A percentile compares a stretch with the other conserved stretches of the same genome.
These are phyloP conservation scores for Trichoderma koningiopsis DNA, from an alignment of 2,329 filamentous ascomycete genomes.

Conservation along the genomic window DNA sequence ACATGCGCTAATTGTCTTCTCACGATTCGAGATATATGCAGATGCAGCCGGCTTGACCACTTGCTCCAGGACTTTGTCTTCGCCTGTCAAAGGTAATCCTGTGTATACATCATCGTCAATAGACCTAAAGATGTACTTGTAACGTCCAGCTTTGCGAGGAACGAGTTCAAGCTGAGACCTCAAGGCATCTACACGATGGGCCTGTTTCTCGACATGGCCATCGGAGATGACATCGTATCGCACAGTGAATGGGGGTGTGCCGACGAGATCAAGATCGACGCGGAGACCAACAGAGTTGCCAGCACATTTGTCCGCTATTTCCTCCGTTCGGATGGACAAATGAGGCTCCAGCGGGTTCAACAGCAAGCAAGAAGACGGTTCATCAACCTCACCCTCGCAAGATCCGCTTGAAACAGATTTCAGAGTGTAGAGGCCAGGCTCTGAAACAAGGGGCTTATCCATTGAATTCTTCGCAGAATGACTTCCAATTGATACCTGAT, in stretches of 20 bases:
- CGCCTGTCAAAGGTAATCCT: constrained; percentile 61
- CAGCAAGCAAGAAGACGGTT: constrained; percentile 90
- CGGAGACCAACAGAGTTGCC: constrained; percentile 89
- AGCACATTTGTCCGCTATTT: constrained; percentile 92
- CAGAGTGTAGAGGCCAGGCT: constrained; percentile 84
- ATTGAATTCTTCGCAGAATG: constrained; percentile 63
- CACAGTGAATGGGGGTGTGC: constrained; percentile 88
- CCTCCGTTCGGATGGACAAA: constrained; percentile 71
- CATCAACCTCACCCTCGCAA: constrained; percentile 85
- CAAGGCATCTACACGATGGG: constrained; percentile 65
- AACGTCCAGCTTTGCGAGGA: constrained; percentile 78
- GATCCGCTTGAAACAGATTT: constrained; percentile 76
- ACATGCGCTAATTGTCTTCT: constrained; percentile 67
- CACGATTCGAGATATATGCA: constrained; percentile 65
- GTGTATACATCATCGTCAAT: constrained; percentile 84
- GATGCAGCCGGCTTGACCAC: constrained; percentile 91
- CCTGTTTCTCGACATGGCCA: constrained; percentile 57
- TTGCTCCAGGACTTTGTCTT: constrained; percentile 72
- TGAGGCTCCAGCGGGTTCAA: constrained; percentile 89
- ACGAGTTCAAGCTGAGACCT: constrained; percentile 83
- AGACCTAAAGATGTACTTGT: constrained; percentile 81
- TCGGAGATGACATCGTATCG: constrained; percentile 72
- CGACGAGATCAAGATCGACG: constrained; percentile 86
- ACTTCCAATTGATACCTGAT: constrained; percentile 58
- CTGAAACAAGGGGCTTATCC: constrained; percentile 68